phyloP scores from a whole-genome alignment of 108 stramenopile genomes.

The Craspedostauros australis region DNA sequence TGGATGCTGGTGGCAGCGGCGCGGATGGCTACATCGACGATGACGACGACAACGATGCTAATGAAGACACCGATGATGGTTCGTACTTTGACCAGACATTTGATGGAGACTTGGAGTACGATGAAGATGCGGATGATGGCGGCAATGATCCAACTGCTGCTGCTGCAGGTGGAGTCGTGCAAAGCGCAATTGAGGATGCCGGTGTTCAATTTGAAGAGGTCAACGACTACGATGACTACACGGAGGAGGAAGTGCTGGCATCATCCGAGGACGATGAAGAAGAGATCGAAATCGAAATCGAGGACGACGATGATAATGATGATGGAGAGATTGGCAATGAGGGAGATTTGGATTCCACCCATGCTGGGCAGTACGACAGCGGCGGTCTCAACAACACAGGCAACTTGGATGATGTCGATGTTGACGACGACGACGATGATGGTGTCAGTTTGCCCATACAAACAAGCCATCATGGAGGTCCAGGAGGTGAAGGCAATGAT shows the following conservation, averaged over 20 bases:
- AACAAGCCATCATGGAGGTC: background rate
- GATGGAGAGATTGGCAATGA: slow-evolving; percentile 2
- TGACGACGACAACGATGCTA: slow-evolving; percentile 1
- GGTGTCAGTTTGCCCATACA: background rate
- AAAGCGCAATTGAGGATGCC: no score
- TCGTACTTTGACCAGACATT: no score
- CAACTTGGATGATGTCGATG: background rate
- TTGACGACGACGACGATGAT: background rate
- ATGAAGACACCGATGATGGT: background rate
- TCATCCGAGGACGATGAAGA: slow-evolving; percentile 2
- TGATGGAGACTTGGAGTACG: no score
- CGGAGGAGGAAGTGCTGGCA: no score
- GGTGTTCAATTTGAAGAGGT: no score
- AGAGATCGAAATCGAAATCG: background rate
- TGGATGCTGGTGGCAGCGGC: slow-evolving; percentile 18
- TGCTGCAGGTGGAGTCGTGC: no score
- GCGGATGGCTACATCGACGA: background rate
- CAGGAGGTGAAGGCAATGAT: slow-evolving; percentile 1
- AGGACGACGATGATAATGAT: slow-evolving; percentile 1
- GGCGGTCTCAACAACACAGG: background rate
- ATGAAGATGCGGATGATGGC: no score
- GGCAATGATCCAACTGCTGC: no score
- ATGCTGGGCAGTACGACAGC: slow-evolving; percentile 14
- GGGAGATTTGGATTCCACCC: slow-evolving; percentile 12
- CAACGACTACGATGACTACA: no score